phyloP scores from a whole-genome alignment of 2,329 filamentous ascomycete species.

The Dissoconium aciculare region DNA sequence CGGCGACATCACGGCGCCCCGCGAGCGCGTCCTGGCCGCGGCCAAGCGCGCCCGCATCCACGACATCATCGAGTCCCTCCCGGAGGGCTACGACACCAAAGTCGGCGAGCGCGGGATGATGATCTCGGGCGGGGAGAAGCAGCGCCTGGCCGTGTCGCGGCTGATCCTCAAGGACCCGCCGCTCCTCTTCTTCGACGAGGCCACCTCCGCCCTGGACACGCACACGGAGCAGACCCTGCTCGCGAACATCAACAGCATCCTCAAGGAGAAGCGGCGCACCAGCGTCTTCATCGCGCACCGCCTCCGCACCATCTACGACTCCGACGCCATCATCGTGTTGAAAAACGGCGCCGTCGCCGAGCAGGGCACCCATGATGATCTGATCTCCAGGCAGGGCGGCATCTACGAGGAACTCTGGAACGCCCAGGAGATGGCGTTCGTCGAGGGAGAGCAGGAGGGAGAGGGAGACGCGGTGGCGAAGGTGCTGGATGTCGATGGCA shows the following conservation, averaged over 20 bases:
- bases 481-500: too few species aligned
- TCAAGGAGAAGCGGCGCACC: slow-evolving; percentile 75
- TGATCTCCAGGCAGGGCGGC: slow-evolving; percentile 63
- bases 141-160: slow-evolving; percentile 70
- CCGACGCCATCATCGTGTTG: slow-evolving; percentile 79
- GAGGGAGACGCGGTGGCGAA: slow-evolving; percentile 1
- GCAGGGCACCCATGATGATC: slow-evolving; percentile 68
- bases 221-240: slow-evolving; percentile 85
- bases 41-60: slow-evolving; percentile 74
- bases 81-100: slow-evolving; percentile 71
- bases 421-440: slow-evolving; percentile 28
- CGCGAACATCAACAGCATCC: slow-evolving; percentile 80
- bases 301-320: slow-evolving; percentile 83
- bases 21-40: slow-evolving; percentile 59
- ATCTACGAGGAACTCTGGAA: slow-evolving; percentile 87
- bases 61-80: slow-evolving; percentile 63
- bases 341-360: slow-evolving; percentile 75
- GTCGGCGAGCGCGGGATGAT: slow-evolving; percentile 92
- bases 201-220: slow-evolving; percentile 81
- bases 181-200: slow-evolving; percentile 87
- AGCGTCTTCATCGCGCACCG: slow-evolving; percentile 93
- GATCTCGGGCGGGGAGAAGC: slow-evolving; percentile 89
- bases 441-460: slow-evolving; percentile 17
- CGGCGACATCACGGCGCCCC: slow-evolving; percentile 61
- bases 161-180: slow-evolving; percentile 80